Evolutionary conservation across 495 filamentous ascomycete species (phyloP), one percentile per base, ranked within the genome.

Genomic region (Filosporella fistucella): DNA sequence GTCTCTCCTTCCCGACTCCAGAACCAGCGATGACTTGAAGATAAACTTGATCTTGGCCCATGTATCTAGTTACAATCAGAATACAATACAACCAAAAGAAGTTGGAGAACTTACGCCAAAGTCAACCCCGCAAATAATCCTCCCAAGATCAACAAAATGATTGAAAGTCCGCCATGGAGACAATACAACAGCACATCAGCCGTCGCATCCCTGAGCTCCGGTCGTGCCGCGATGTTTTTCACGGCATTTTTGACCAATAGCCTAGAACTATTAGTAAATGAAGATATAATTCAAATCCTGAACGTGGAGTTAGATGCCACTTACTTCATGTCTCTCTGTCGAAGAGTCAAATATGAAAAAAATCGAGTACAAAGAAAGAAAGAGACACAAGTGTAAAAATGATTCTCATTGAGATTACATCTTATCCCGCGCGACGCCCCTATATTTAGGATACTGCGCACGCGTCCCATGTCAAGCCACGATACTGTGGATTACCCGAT

Each of bases 101-200:
- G 11, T 13, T 22, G 13, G n/a, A 9, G 22, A 20, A 40, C 45
- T 40, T 28, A 48, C 45, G 45, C 45, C 35, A 48, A 21, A 41
- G 45, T 48, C 18, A 48, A 28, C 13, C 45, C 45, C 28, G 45
- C 45, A 22, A 48, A 48, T 16, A 48, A 33, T 13, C 45, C 45
- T 10, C 45, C 45, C 11, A 48, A 16, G 2, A 48, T 8, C 16
- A 48, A 33, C 3, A 48, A 20, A n/a, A 40, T 5, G 11, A 41
- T 3, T 24, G 45, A 48, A 14, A 48, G 18, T 3, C 34, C 45
- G 16, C 45, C 36, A 40, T 48, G 39, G 8, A 48, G 5, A 16
- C 18, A 24, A 13, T 18, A 37, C 13, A 23, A 25, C 14, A 43
- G 17, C 24, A 58, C 54, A 16, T 62, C 13, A 4, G 51, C 42